Evolutionary conservation across 2,329 filamentous ascomycete genomes (phyloP).

Genomic region (Verticillium isaacii): DNA sequence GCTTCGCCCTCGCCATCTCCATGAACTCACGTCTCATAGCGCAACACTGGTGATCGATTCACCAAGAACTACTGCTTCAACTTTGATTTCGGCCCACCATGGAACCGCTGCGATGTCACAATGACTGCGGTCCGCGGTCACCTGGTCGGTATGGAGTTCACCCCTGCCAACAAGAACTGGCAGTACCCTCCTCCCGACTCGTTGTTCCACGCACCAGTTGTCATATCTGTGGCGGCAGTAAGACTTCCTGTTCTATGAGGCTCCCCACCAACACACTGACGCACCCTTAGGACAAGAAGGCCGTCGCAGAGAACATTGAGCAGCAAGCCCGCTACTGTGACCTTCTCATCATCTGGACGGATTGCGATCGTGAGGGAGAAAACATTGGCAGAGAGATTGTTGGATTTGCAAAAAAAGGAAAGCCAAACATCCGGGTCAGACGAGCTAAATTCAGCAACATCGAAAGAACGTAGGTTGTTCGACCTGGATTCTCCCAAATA

Average conservation of each 20-base stretch:
- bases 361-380: slow-evolving; percentile 96
- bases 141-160: slow-evolving; percentile 76
- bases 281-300: slow-evolving; percentile 61
- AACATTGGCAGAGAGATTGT: slow-evolving; percentile 92
- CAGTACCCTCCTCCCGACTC: slow-evolving; percentile 69
- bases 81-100: slow-evolving; percentile 77
- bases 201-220: slow-evolving; percentile 77
- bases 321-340: slow-evolving; percentile 67
- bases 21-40: slow-evolving; percentile 39
- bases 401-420: slow-evolving; percentile 70
- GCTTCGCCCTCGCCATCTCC: neutral
- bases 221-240: slow-evolving; percentile 63
- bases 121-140: slow-evolving; percentile 95
- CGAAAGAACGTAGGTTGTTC: slow-evolving; percentile 66
- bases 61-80: slow-evolving; percentile 94
- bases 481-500: neutral
- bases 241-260: slow-evolving; percentile 10
- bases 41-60: slow-evolving; percentile 65
- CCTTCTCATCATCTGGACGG: slow-evolving; percentile 93
- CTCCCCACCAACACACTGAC: slow-evolving; percentile 8
- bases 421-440: slow-evolving; percentile 70
- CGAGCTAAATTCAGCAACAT: slow-evolving; percentile 94
- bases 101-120: slow-evolving; percentile 78
- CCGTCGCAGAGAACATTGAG: slow-evolving; percentile 81
- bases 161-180: slow-evolving; percentile 72